Conservation (phyloP, 2,329 filamentous ascomycete species). For the Botrytis byssoidea region DNA sequence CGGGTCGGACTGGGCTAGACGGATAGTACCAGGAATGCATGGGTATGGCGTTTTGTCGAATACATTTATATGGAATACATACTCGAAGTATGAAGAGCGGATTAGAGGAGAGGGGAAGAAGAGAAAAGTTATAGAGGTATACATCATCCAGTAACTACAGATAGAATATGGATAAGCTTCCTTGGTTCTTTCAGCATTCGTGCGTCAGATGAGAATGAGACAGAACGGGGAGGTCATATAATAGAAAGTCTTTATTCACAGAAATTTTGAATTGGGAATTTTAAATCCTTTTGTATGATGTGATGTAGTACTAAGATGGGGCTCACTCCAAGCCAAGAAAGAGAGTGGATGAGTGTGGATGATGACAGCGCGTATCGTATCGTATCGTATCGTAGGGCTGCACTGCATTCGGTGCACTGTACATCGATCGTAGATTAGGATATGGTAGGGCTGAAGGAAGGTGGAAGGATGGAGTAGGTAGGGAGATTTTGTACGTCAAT, state of each 20-base stretch:
- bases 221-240: not conserved
- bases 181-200: not conserved
- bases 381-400: not conserved
- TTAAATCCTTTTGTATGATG: not conserved
- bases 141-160: not conserved
- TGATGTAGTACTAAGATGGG: not conserved
- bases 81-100: not conserved
- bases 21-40: not conserved
- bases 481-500: not conserved
- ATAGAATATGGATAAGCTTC: not conserved
- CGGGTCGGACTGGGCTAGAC: not conserved
- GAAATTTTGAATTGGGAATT: not conserved
- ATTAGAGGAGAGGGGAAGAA: not conserved
- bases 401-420: no score
- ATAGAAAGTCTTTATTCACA: not conserved
- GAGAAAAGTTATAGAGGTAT: not conserved
- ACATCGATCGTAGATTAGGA: not conserved
- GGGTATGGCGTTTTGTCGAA: slow-evolving; percentile 8
- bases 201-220: not conserved
- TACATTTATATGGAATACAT: not conserved
- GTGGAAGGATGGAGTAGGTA: no score
- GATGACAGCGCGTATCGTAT: not conserved
- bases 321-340: not conserved
- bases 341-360: not conserved
- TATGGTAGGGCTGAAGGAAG: not conserved